A percentile compares a stretch with the other conserved stretches of the same genome.
Conservation (phyloP, 2,329 filamentous ascomycete genomes). For the Pseudogymnoascus sp. region DNA sequence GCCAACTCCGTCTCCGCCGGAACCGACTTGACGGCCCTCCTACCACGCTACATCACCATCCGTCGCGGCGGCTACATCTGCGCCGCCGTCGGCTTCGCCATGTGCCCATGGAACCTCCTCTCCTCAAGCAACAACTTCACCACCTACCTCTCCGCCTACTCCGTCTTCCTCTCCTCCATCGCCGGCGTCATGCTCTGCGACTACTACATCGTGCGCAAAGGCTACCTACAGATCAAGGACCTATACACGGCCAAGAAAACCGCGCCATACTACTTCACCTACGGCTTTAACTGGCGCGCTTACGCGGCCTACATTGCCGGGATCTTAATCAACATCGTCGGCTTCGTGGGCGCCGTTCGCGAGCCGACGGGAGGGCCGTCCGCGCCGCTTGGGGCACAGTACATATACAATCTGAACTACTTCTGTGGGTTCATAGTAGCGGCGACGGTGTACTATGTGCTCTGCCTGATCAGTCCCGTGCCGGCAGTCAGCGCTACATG, state of each 20-base stretch:
- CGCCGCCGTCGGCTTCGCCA: constrained; percentile 69
- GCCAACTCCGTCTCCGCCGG: constrained; percentile 74
- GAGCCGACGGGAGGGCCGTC: constrained; percentile 24
- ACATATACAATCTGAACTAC: constrained; percentile 88
- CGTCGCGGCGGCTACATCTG: constrained; percentile 83
- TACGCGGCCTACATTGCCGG: constrained; percentile 77
- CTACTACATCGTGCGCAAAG: constrained; percentile 79
- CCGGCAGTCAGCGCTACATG: constrained; percentile 68
- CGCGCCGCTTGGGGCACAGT: constrained; percentile 72
- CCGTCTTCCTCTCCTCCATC: constrained; percentile 88
- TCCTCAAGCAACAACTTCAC: constrained; percentile 74
- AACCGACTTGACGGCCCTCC: constrained; percentile 72
- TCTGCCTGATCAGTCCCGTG: constrained; percentile 65
- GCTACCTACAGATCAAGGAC: constrained; percentile 70
- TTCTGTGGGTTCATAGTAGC: constrained; percentile 76
- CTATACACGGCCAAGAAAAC: constrained; percentile 65
- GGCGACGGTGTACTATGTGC: constrained; percentile 55
- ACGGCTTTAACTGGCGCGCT: constrained; percentile 73
- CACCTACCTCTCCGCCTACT: constrained; percentile 85
- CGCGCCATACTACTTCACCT: constrained; percentile 66
- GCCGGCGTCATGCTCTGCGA: constrained; percentile 85
- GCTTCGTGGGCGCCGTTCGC: constrained; percentile 78
- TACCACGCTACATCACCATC: constrained; percentile 77
- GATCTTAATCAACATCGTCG: constrained; percentile 85
- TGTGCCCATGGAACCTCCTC: constrained; percentile 81